Percentiles rank a stretch among this genome's conserved stretches.
These are phyloP conservation scores for Rhytidiadelphus loreus DNA, from an alignment of 225 moss, liverwort and hornwort species.

Conservation along the genomic window DNA sequence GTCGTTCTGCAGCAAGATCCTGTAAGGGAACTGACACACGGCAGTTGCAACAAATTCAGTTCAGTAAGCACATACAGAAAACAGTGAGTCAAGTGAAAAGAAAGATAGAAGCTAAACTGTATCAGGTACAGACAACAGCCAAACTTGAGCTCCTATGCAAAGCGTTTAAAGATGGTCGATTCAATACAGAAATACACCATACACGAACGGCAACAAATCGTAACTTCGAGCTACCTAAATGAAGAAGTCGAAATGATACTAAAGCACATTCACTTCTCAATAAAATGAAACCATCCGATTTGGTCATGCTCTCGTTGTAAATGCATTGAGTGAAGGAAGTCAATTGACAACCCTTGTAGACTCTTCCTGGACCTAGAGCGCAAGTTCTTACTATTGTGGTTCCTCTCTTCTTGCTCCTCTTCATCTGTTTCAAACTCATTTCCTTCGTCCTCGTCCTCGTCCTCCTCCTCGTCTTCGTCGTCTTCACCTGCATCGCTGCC, in stretches of 20 bases:
- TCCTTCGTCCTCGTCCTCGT: conserved; percentile 37
- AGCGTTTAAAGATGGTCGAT: background rate
- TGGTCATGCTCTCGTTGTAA: background rate
- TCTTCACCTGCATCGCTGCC: conserved; percentile 45
- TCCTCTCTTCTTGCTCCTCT: conserved; percentile 48
- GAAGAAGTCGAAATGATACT: background rate
- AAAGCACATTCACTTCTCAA: background rate
- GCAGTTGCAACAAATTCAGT: conserved; percentile 1
- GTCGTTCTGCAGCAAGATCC: conserved; percentile 66
- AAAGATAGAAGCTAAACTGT: background rate
- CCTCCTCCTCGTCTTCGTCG: conserved; percentile 42
- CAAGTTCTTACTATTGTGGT: conserved; percentile 41
- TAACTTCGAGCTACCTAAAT: background rate
- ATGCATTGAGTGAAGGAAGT: background rate
- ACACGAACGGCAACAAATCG: background rate
- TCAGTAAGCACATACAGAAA: background rate
- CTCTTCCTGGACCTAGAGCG: background rate
- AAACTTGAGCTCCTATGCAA: background rate
- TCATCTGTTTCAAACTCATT: conserved; percentile 52
- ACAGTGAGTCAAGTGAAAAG: background rate
- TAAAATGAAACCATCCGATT: background rate
- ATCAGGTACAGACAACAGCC: background rate
- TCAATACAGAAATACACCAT: background rate
- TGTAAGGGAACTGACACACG: conserved; percentile 36
- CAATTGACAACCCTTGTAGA: background rate